A percentile compares a stretch with the other conserved stretches of the same genome.
phyloP scores from a whole-genome alignment of 164 flowering plant species.

The Stephania yunnanensis region DNA sequence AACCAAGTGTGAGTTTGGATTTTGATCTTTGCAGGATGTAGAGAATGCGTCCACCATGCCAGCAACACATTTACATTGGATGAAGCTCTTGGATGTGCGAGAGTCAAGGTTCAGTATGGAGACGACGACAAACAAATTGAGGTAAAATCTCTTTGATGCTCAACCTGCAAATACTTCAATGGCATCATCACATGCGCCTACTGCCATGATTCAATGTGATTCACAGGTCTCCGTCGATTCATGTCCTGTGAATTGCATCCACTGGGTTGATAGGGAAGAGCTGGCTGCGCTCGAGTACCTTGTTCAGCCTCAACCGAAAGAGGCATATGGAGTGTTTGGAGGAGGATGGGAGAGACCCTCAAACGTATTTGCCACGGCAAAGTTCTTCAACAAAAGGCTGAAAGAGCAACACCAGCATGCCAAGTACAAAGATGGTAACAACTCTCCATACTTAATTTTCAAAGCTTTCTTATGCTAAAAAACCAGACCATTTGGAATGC shows the following conservation, averaged over 20 bases:
- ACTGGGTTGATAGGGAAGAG: slow-evolving; percentile 64
- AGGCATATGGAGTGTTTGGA: slow-evolving; percentile 56
- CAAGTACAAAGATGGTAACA: slow-evolving; percentile 23
- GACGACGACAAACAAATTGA: slow-evolving; percentile 44
- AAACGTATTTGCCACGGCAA: slow-evolving; percentile 56
- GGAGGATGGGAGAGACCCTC: slow-evolving; percentile 69
- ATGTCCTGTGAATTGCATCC: slow-evolving; percentile 73
- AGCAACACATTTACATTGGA: slow-evolving; percentile 58
- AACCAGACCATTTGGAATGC: background rate
- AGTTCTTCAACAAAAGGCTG: slow-evolving; percentile 44
- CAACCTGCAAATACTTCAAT: background rate
- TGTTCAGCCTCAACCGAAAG: slow-evolving; percentile 40
- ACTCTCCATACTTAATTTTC: background rate
- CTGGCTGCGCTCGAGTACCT: slow-evolving; percentile 54
- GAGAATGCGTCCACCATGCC: slow-evolving; percentile 64
- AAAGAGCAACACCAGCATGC: slow-evolving; percentile 21
- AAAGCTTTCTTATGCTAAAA: background rate
- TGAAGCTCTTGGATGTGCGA: slow-evolving; percentile 52
- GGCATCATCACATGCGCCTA: no score
- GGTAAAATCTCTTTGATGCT: slow-evolving; percentile 25
- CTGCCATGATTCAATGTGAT: background rate
- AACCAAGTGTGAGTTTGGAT: background rate
- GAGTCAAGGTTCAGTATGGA: slow-evolving; percentile 63
- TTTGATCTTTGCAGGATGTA: slow-evolving; percentile 43
- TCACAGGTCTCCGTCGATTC: slow-evolving; percentile 58